A percentile compares a stretch with the other conserved stretches of the same genome.
phyloP scores from a whole-genome alignment of 441 rosid genomes.

The Erodium chrysanthum region DNA sequence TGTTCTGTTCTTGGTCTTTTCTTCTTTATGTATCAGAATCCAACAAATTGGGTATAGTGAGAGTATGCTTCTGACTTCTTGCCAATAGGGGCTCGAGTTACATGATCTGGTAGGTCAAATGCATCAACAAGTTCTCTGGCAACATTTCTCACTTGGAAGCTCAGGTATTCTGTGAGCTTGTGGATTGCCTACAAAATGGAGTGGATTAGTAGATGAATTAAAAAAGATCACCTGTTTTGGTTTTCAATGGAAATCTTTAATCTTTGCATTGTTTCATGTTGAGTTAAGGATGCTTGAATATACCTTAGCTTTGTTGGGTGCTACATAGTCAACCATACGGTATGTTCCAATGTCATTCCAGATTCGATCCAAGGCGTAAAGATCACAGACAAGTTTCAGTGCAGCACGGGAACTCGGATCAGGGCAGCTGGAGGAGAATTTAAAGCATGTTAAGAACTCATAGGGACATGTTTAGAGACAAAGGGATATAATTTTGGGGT shows the following conservation, averaged over 20 bases:
- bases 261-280: not conserved
- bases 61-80: conserved; percentile 84
- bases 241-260: not conserved
- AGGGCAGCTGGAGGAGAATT: conserved; percentile 47
- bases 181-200: conserved; percentile 60
- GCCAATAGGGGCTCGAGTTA: conserved; percentile 85
- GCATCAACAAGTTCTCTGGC: conserved; percentile 74
- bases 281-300: not conserved
- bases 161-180: conserved; percentile 65
- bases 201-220: not conserved
- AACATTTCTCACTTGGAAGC: conserved; percentile 80
- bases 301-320: conserved; percentile 90
- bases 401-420: conserved; percentile 60
- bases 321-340: conserved; percentile 15
- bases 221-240: not conserved
- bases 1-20: not conserved
- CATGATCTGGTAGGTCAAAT: conserved; percentile 67
- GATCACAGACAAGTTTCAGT: conserved; percentile 83
- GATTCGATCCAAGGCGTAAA: conserved; percentile 81
- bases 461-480: not conserved
- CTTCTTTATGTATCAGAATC: conserved; percentile 34
- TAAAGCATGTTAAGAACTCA: conserved; percentile 15
- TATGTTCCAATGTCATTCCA: conserved; percentile 27
- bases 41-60: conserved; percentile 71
- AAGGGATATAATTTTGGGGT: not conserved